Evolutionary conservation across 2,329 filamentous ascomycete genomes (phyloP).

Genomic region (Periconia sp.): DNA sequence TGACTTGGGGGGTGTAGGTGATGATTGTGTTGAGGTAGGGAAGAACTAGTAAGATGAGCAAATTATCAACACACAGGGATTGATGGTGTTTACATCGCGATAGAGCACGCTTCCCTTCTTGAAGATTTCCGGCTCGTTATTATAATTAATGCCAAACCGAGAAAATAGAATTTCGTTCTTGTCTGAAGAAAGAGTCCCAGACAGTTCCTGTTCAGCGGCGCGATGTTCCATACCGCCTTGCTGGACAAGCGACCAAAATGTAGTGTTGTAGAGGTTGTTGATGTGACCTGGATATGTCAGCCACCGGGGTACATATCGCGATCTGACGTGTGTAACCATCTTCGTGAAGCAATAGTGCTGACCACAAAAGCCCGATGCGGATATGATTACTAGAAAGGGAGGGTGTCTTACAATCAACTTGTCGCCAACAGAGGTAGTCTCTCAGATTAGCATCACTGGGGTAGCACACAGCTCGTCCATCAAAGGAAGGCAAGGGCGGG

Average conservation of each 20-base stretch:
- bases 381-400: too few relatives aligned
- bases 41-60: slow-evolving; percentile 35
- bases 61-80: background rate
- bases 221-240: slow-evolving; percentile 75
- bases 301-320: background rate
- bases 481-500: slow-evolving; percentile 84
- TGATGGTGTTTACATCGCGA: slow-evolving; percentile 74
- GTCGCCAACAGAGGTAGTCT: slow-evolving; percentile 96
- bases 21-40: slow-evolving; percentile 20
- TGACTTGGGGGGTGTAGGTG: slow-evolving; percentile 16
- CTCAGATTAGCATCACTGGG: slow-evolving; percentile 80
- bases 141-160: slow-evolving; percentile 92
- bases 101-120: slow-evolving; percentile 93
- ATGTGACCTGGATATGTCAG: slow-evolving; percentile 72
- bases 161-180: slow-evolving; percentile 97
- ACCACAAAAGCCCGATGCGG: slow-evolving; percentile 1
- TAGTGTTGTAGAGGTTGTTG: slow-evolving; percentile 98
- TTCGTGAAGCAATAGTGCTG: slow-evolving; percentile 2
- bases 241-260: slow-evolving; percentile 89
- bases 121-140: slow-evolving; percentile 90
- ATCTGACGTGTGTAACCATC: background rate
- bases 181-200: slow-evolving; percentile 81
- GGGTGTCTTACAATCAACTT: slow-evolving; percentile 80
- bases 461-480: slow-evolving; percentile 90
- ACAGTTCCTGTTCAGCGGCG: slow-evolving; percentile 80